Evolutionary conservation across 768 basidiomycete species (phyloP).

Genomic region (Candolleomyces efflorescens): DNA sequence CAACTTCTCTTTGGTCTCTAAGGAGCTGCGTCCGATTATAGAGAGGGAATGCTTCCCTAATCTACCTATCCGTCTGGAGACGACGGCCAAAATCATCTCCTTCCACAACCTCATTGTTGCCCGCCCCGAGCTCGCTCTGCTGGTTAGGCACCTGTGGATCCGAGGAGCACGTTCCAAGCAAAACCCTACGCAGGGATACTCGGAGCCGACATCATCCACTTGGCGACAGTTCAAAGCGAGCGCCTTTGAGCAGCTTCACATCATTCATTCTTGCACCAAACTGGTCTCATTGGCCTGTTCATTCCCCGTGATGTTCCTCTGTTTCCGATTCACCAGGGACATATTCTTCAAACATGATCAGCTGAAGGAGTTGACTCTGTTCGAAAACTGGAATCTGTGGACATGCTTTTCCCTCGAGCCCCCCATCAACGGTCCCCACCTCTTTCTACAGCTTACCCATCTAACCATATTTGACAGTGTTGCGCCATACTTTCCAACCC

Average conservation of each 20-base stretch:
- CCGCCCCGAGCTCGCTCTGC: constrained; percentile 1
- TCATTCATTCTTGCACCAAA: constrained; percentile 7
- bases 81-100: constrained; percentile 2
- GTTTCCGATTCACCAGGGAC: constrained; percentile 7
- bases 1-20: neutral
- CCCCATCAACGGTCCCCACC: constrained; percentile 5
- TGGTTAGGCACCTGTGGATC: constrained; percentile 3
- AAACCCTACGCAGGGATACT: constrained; percentile 6
- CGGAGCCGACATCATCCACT: constrained; percentile 4
- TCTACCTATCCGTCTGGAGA: constrained; percentile 8
- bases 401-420: constrained; percentile 5
- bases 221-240: constrained; percentile 9
- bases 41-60: constrained; percentile 4
- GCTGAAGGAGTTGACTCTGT: constrained; percentile 6
- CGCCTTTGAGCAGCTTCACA: constrained; percentile 8
- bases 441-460: constrained; percentile 8
- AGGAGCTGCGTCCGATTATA: neutral
- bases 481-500: constrained; percentile 3
- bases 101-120: constrained; percentile 4
- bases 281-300: constrained; percentile 9
- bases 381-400: constrained; percentile 10
- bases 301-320: constrained; percentile 10
- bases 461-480: constrained; percentile 7
- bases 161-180: constrained; percentile 1
- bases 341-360: constrained; percentile 10